Conservation (phyloP, 352 stramenopile species). For the Phytopythium aichiense region DNA sequence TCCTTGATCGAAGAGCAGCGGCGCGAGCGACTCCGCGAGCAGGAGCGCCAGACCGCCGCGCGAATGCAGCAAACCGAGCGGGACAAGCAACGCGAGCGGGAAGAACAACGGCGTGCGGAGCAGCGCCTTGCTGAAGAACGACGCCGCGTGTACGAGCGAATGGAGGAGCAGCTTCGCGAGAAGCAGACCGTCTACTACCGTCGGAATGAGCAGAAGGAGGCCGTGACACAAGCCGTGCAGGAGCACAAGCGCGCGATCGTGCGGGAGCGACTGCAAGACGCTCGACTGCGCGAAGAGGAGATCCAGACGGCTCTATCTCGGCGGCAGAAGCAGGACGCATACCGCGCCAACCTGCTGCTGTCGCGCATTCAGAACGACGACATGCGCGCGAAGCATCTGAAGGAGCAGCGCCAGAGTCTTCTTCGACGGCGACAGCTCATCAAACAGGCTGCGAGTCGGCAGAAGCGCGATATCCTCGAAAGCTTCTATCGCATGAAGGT, state of each 20-base stretch:
- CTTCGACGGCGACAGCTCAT: slow-evolving; percentile 62
- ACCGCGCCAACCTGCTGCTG: slow-evolving; percentile 47
- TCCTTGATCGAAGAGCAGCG: slow-evolving; percentile 48
- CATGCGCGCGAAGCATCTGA: slow-evolving; percentile 42
- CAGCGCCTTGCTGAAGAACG: slow-evolving; percentile 45
- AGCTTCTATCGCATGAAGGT: slow-evolving; percentile 84
- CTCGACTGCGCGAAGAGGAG: slow-evolving; percentile 74
- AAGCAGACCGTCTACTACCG: slow-evolving; percentile 34
- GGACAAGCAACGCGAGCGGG: slow-evolving; percentile 46
- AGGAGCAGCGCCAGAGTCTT: slow-evolving; percentile 48
- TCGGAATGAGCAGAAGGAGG: slow-evolving; percentile 54
- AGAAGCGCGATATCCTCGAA: slow-evolving; percentile 74
- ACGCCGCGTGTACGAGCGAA: slow-evolving; percentile 47
- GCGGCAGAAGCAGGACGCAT: slow-evolving; percentile 62
- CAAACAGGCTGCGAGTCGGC: slow-evolving; percentile 45
- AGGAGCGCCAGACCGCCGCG: slow-evolving; percentile 40
- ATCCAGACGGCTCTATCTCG: slow-evolving; percentile 55
- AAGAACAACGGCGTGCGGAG: slow-evolving; percentile 50
- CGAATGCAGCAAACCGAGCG: slow-evolving; percentile 37
- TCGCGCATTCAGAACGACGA: slow-evolving; percentile 69
- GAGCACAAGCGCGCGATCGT: slow-evolving; percentile 47
- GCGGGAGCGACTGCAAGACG: slow-evolving; percentile 52
- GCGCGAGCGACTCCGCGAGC: slow-evolving; percentile 37
- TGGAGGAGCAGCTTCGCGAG: slow-evolving; percentile 49
- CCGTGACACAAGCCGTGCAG: slow-evolving; percentile 43